These are phyloP conservation scores for Cryptococcus hybrid DNA, from an alignment of 1,284 basidiomycete species.

Conservation along the genomic window DNA sequence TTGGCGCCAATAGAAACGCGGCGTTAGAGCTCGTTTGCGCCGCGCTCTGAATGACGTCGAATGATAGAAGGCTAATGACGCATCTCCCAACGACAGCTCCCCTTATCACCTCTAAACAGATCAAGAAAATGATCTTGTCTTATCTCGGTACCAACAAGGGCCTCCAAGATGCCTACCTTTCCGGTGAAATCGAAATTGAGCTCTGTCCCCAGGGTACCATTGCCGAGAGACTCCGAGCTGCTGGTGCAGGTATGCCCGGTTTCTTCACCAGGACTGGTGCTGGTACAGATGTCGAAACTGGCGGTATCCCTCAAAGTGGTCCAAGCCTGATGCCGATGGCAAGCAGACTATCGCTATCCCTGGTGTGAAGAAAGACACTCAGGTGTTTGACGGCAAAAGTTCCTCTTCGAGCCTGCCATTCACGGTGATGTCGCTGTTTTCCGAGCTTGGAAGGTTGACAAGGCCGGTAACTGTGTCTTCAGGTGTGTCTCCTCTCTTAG, in stretches of 20 bases:
- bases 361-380: constrained; percentile 74
- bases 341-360: constrained; percentile 57
- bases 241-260: constrained; percentile 91
- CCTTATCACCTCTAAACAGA: constrained; percentile 67
- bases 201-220: constrained; percentile 91
- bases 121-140: constrained; percentile 80
- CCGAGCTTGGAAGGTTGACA: constrained; percentile 93
- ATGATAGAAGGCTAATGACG: neutral
- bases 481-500: constrained; percentile 53
- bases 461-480: constrained; percentile 82
- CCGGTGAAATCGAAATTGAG: constrained; percentile 78
- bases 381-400: constrained; percentile 79
- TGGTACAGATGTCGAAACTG: constrained; percentile 71
- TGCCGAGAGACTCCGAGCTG: constrained; percentile 84
- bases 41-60: neutral
- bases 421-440: constrained; percentile 86
- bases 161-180: constrained; percentile 64
- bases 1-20: neutral
- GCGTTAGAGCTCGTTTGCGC: neutral
- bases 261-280: constrained; percentile 95
- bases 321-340: constrained; percentile 18
- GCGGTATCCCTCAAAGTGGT: constrained; percentile 61
- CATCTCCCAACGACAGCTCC: constrained; percentile 57
- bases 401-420: constrained; percentile 83
- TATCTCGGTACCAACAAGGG: constrained; percentile 68